Evolutionary conservation across 73 alveolate species (phyloP), one percentile per base, ranked within the genome.

Genomic region (Urostyla sp.): DNA sequence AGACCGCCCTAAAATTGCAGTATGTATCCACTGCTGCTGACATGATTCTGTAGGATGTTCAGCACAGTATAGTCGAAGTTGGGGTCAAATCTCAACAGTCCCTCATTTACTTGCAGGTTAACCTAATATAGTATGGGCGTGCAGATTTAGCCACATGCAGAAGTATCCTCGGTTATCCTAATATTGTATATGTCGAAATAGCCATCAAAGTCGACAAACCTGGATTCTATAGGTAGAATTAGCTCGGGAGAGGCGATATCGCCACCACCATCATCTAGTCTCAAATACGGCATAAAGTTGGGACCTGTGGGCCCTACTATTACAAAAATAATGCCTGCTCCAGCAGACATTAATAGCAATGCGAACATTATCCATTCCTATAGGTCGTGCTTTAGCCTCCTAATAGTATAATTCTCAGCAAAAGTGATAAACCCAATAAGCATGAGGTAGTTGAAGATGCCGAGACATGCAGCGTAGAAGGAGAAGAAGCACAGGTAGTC

Each of bases 131-230:
- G 31, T 20, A 63, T 38, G 26, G 37, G 61, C 13, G n/a, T 36
- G 45, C 79, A 63, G 7, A 11, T 5, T 24, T 16, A 13, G 13
- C 79, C 79, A 38, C 79, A 63, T 10, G 79, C 49, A 26, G 61
- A 43, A 24, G 36, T 63, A 24, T 63, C 79, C 26, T 63, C 79
- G 23, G 61, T 63, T 2, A 63, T 63, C 2, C 37, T 38, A 1
- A 63, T 63, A 26, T 63, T 60, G 26, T 43, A 63, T 15, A 63
- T 63, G 44, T 63, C 79, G 44, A 63, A 63, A 26, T 63, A 63
- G 8, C 79, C 79, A 40, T 63, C 53, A 48, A 63, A 63, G 1
- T 43, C 20, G 3, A 43, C 5, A 38, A 43, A 63, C 44, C 60
- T 63, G 3, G 37, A 37, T 1, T 63, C 79, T 6, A 63, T 63